Conservation (phyloP, 768 basidiomycete genomes). For the Pisolithus albus region DNA sequence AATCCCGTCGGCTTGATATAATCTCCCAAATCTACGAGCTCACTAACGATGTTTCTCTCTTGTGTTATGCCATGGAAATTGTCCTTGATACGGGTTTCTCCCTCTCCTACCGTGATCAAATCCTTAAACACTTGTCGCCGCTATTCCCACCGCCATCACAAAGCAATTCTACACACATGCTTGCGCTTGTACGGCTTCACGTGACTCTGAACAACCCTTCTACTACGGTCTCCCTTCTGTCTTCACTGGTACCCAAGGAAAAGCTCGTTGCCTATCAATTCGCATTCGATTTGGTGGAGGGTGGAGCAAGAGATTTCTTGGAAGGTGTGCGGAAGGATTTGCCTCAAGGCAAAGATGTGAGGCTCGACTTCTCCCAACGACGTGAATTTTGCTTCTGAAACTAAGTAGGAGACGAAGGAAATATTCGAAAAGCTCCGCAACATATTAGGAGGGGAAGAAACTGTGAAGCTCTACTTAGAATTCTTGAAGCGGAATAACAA, state of each 20-base stretch:
- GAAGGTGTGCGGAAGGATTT: conserved; percentile 64
- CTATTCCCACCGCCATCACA: conserved; percentile 78
- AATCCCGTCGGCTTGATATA: conserved; percentile 83
- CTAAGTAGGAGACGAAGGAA: conserved; percentile 46
- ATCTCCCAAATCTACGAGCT: conserved; percentile 69
- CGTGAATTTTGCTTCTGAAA: conserved; percentile 8
- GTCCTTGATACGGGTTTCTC: conserved; percentile 87
- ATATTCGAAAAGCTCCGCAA: conserved; percentile 69
- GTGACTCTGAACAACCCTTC: conserved; percentile 82
- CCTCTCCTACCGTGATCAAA: conserved; percentile 76
- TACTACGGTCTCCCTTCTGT: conserved; percentile 67
- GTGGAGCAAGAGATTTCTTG: conserved; percentile 89
- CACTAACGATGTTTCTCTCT: conserved; percentile 67
- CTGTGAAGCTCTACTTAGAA: conserved; percentile 88
- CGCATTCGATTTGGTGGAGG: conserved; percentile 92
- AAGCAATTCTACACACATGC: conserved; percentile 68
- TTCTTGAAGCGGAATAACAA: conserved; percentile 95
- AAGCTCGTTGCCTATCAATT: conserved; percentile 86
- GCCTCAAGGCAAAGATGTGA: conserved; percentile 61
- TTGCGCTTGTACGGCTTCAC: conserved; percentile 80
- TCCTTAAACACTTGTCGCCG: conserved; percentile 72
- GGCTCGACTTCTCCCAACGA: conserved; percentile 11
- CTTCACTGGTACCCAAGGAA: conserved; percentile 63
- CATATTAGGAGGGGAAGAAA: conserved; percentile 87
- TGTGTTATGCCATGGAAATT: conserved; percentile 90